Conservation (phyloP, 306 rosid species). For the Alnus rubra region DNA sequence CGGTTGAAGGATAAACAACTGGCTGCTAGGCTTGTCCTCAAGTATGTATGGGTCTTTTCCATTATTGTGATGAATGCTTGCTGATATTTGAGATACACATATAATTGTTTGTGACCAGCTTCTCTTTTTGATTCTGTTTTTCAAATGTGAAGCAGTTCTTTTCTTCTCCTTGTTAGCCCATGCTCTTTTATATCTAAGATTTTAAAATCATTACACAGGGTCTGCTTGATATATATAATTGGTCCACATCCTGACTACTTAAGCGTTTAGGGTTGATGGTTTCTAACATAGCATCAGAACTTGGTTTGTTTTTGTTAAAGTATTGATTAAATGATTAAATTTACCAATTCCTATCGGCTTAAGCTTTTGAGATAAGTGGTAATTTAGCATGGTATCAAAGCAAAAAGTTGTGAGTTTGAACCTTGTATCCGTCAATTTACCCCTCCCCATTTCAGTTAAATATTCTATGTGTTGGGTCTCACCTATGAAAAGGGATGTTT, state of each 20-base stretch:
- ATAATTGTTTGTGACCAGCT: slow-evolving; percentile 6
- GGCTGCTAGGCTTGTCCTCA: slow-evolving; percentile 90
- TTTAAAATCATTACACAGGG: background rate
- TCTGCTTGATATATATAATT: background rate
- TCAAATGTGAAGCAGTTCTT: background rate
- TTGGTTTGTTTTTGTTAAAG: background rate
- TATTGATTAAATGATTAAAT: too few species aligned
- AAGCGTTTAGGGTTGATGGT: background rate
- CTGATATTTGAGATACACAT: slow-evolving; percentile 20
- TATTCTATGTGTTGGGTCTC: too few species aligned
- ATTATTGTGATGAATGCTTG: slow-evolving; percentile 22
- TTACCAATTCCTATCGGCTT: too few species aligned
- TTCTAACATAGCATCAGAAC: background rate
- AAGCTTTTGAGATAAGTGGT: too few species aligned
- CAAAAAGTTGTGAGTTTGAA: too few species aligned
- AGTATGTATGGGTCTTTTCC: slow-evolving; percentile 50
- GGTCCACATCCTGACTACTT: background rate
- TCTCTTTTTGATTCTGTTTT: slow-evolving; percentile 1
- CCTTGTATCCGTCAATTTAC: too few species aligned
- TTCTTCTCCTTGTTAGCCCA: background rate
- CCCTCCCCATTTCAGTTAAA: too few species aligned
- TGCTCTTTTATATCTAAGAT: background rate
- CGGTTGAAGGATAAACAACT: slow-evolving; percentile 87
- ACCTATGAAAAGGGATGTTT: too few species aligned
- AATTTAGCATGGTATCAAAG: too few species aligned